phyloP scores from a whole-genome alignment of 1,139 yeast species.

The Kodamaea anthophila region DNA sequence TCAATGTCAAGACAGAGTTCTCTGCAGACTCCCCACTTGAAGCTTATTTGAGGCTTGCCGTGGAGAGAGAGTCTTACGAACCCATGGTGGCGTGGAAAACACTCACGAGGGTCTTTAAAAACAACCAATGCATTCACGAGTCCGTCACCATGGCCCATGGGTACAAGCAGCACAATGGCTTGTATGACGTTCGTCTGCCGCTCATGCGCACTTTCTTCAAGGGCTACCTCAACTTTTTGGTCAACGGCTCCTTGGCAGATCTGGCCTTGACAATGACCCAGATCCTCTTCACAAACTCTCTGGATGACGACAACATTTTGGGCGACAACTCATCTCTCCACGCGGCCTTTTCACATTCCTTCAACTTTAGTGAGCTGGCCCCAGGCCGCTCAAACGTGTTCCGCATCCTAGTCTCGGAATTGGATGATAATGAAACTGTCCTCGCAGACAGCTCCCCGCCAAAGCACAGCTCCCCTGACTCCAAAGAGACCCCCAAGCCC shows the following conservation, averaged over 20 bases:
- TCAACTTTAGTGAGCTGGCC: constrained; percentile 12
- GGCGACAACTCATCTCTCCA: constrained; percentile 14
- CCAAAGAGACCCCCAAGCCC: constrained; percentile 9
- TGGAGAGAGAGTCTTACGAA: constrained; percentile 1
- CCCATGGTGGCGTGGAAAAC: constrained; percentile 32
- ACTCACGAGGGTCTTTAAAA: constrained; percentile 24
- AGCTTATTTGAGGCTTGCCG: constrained; percentile 25
- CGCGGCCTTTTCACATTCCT: constrained; percentile 27
- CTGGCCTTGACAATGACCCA: constrained; percentile 27
- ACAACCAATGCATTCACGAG: constrained; percentile 19
- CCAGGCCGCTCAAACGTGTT: constrained; percentile 9
- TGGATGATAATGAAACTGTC: constrained; percentile 39
- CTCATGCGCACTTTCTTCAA: constrained; percentile 36
- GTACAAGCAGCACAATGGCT: constrained; percentile 10
- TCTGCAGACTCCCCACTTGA: constrained; percentile 13
- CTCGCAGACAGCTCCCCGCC: constrained; percentile 37
- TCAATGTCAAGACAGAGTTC: constrained; percentile 9
- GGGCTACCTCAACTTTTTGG: constrained; percentile 32
- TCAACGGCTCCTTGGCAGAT: constrained; percentile 28
- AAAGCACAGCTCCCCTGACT: constrained; percentile 10
- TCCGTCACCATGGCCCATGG: constrained; percentile 33
- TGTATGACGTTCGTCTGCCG: constrained; percentile 30
- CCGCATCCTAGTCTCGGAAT: constrained; percentile 9
- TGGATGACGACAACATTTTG: constrained; percentile 7
- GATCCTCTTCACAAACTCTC: constrained; percentile 16